Evolutionary conservation across 208 protist genomes (phyloP).

Genomic region (Trichomonas tenax): DNA sequence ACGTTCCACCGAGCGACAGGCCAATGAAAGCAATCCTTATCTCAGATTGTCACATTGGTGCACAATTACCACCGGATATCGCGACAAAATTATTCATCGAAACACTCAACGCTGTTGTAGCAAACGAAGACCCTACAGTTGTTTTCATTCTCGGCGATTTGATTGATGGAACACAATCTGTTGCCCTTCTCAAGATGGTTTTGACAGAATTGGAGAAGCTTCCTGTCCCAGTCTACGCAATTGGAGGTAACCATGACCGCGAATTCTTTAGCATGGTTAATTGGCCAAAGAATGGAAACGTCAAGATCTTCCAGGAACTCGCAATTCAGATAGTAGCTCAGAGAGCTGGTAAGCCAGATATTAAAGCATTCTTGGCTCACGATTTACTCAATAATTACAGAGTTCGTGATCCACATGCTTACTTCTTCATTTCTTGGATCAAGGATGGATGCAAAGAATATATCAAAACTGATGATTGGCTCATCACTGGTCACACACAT

Average conservation of each 20-base stretch:
- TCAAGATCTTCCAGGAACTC: neutral
- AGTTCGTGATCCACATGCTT: neutral
- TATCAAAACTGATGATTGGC: neutral
- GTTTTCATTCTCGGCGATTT: neutral
- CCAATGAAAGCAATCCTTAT: neutral
- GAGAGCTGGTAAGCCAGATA: neutral
- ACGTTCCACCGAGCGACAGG: neutral
- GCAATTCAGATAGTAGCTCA: neutral
- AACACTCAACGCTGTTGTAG: neutral
- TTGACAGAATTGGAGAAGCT: neutral
- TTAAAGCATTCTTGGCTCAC: neutral
- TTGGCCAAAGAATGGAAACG: neutral
- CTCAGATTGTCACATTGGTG: neutral
- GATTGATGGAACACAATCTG: neutral
- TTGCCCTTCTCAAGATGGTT: neutral
- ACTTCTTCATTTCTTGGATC: neutral
- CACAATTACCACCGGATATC: neutral
- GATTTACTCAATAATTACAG: slow-evolving; percentile 8
- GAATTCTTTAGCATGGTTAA: neutral
- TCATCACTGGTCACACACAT: neutral
- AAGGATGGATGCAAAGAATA: slow-evolving; percentile 4
- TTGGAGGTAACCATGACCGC: neutral
- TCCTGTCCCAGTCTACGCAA: neutral
- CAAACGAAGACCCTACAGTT: neutral
- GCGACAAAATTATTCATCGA: neutral